Conservation (phyloP, 2,329 filamentous ascomycete species). For the Fusarium mexicanum region DNA sequence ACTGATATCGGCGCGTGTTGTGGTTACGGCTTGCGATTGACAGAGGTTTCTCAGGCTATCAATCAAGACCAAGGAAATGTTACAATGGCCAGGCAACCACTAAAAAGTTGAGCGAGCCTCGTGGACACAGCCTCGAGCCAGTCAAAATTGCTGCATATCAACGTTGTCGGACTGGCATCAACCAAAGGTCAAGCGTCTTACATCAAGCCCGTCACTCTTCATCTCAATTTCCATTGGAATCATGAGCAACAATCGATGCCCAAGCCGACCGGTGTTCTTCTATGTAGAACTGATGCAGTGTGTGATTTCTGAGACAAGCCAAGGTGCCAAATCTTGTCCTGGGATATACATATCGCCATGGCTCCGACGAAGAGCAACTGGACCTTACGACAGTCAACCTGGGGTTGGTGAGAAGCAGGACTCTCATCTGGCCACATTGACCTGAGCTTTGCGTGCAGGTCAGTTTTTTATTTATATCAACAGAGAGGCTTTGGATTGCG, state of each 20-base stretch:
- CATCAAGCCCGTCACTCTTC: background rate
- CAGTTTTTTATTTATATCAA: background rate
- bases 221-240: constrained; percentile 1
- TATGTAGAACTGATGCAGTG: background rate
- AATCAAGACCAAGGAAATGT: constrained; percentile 3
- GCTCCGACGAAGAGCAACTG: background rate
- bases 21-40: constrained; percentile 34
- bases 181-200: background rate
- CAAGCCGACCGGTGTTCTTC: background rate
- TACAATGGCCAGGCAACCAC: background rate
- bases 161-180: constrained; percentile 15
- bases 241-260: background rate
- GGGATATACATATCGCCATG: background rate
- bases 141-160: constrained; percentile 11
- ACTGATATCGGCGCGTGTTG: constrained; percentile 32
- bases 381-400: background rate
- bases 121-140: constrained; percentile 18
- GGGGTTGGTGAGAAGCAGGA: background rate
- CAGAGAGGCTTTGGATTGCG: background rate
- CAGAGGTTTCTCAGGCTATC: constrained; percentile 13
- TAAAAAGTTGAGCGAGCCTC: background rate
- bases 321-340: background rate
- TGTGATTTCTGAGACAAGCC: background rate
- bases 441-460: background rate
- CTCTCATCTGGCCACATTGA: background rate